Evolutionary conservation across 495 filamentous ascomycete species (phyloP).

Genomic region (Hypoxylon perforatum): DNA sequence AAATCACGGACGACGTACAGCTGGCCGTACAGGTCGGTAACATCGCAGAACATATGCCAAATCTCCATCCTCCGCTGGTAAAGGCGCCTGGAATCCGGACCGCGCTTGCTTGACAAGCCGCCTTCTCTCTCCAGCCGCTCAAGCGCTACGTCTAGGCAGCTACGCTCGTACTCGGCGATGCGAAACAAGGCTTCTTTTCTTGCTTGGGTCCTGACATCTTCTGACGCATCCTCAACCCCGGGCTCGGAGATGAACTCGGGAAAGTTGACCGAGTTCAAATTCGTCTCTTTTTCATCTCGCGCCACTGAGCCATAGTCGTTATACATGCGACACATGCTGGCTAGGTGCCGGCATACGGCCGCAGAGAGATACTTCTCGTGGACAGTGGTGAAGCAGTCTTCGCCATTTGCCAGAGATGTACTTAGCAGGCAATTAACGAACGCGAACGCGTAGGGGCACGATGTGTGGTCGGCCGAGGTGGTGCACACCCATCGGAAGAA

Average conservation of each 20-base stretch:
- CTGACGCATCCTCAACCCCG: too few relatives aligned
- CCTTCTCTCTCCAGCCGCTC: neutral
- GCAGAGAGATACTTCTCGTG: too few relatives aligned
- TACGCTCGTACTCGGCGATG: neutral
- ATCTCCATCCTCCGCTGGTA: neutral
- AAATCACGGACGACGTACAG: neutral
- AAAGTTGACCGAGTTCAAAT: conserved; percentile 56
- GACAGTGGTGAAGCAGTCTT: too few relatives aligned
- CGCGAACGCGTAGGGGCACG: too few relatives aligned
- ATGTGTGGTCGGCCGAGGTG: too few relatives aligned
- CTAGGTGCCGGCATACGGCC: too few relatives aligned
- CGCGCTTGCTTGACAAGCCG: too few relatives aligned
- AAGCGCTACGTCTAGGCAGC: neutral
- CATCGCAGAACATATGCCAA: neutral
- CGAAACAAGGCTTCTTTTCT: neutral
- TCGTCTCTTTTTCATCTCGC: conserved; percentile 49
- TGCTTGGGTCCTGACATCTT: neutral
- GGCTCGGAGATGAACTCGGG: conserved; percentile 43
- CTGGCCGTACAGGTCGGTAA: neutral
- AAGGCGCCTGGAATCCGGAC: too few relatives aligned
- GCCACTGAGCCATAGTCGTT: conserved; percentile 53
- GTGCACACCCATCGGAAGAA: too few relatives aligned
- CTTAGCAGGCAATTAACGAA: too few relatives aligned
- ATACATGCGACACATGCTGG: conserved; percentile 53
- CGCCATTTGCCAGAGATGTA: too few relatives aligned